These are phyloP conservation scores for Cubamyces lactineus DNA, from an alignment of 768 basidiomycete species.

Conservation along the genomic window DNA sequence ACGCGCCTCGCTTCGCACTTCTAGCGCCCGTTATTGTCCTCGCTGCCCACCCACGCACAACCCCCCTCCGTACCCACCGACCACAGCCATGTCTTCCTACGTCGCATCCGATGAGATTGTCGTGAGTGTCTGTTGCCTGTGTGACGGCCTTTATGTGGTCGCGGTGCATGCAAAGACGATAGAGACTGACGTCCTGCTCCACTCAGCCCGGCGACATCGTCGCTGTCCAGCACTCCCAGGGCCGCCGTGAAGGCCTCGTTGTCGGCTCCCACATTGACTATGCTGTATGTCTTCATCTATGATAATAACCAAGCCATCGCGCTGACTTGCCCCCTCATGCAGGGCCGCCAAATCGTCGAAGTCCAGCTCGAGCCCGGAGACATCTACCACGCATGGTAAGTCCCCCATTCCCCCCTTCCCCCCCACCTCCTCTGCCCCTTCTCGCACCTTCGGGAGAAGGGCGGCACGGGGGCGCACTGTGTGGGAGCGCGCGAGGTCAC, in stretches of 20 bases:
- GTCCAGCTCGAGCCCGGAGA: constrained; percentile 76
- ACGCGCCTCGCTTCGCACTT: constrained; percentile 2
- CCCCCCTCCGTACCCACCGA: not conserved
- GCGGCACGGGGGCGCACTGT: not conserved
- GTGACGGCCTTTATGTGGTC: too few relatives aligned
- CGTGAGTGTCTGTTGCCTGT: constrained; percentile 14
- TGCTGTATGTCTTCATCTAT: constrained; percentile 48
- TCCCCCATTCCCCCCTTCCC: not conserved
- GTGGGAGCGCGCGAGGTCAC: not conserved
- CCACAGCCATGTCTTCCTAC: constrained; percentile 27
- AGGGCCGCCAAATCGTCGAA: constrained; percentile 85
- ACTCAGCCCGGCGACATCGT: constrained; percentile 79
- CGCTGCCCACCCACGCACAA: not conserved
- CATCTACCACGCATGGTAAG: constrained; percentile 68
- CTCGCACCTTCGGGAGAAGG: not conserved
- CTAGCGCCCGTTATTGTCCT: constrained; percentile 12
- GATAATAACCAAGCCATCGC: not conserved
- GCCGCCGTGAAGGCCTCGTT: constrained; percentile 79
- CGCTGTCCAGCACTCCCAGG: constrained; percentile 66
- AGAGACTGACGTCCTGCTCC: not conserved
- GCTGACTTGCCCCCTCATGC: not conserved
- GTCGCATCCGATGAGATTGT: constrained; percentile 41
- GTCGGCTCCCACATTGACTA: constrained; percentile 75
- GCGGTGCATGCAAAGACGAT: not conserved
- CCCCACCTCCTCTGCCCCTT: not conserved